Evolutionary conservation across 2,329 filamentous ascomycete species (phyloP).

Genomic region (Penicillium sp.): DNA sequence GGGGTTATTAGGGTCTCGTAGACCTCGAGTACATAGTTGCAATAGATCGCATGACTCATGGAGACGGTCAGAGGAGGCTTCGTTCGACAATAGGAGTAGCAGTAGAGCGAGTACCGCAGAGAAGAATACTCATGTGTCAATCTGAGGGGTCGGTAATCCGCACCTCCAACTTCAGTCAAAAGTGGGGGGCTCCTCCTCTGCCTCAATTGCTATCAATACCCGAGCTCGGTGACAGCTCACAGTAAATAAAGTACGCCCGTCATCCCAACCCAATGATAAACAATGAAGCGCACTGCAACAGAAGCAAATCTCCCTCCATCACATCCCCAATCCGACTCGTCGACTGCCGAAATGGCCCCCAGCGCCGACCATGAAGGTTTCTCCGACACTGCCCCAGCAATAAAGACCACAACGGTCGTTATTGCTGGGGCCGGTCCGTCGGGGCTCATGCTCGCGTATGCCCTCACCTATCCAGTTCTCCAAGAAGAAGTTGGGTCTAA

Average conservation of each 20-base stretch:
- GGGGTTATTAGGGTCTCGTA: conserved; percentile 34
- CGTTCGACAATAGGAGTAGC: too few species aligned
- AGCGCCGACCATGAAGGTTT: conserved; percentile 35
- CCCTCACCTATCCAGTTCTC: neutral
- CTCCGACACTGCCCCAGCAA: conserved; percentile 20
- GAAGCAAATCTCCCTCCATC: conserved; percentile 11
- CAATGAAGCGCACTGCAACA: conserved; percentile 35
- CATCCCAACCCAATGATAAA: neutral
- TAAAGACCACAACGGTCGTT: conserved; percentile 34
- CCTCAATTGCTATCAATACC: conserved; percentile 21
- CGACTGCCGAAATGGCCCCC: conserved; percentile 30
- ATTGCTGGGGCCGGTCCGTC: conserved; percentile 52
- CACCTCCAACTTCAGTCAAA: conserved; percentile 13
- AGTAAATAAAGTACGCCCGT: too few species aligned
- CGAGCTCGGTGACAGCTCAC: neutral
- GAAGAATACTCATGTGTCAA: too few species aligned
- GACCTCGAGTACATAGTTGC: neutral
- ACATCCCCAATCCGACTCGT: too few species aligned
- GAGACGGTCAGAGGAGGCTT: too few species aligned
- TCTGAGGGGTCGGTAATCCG: neutral
- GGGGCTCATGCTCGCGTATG: conserved; percentile 50
- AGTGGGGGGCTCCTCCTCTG: conserved; percentile 45
- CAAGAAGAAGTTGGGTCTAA: too few species aligned
- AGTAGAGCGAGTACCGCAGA: too few species aligned
- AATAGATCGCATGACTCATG: too few species aligned